These are phyloP conservation scores for Sugiyamaella xylanicola DNA, from an alignment of 1,139 yeast species.

Conservation along the genomic window DNA sequence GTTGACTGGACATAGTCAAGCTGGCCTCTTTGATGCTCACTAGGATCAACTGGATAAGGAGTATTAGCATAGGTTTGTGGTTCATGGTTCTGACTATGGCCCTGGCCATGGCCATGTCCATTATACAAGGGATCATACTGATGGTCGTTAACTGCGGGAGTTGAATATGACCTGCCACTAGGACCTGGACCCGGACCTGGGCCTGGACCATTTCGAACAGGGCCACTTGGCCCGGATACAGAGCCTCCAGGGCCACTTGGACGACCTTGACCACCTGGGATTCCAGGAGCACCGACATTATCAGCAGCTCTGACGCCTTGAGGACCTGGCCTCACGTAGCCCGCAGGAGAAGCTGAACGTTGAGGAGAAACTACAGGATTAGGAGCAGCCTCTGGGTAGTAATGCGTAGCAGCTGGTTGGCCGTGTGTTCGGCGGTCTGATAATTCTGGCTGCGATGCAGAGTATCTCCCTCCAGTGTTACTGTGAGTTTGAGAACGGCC, in stretches of 20 bases:
- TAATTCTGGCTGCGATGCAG: slow-evolving; percentile 30
- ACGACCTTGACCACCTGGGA: too few relatives aligned
- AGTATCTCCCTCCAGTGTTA: background rate
- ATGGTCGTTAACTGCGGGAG: slow-evolving; percentile 24
- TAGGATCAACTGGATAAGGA: background rate
- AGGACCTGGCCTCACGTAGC: slow-evolving; percentile 9
- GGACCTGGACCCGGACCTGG: slow-evolving; percentile 15
- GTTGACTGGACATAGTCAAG: slow-evolving; percentile 6
- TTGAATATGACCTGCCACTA: slow-evolving; percentile 20
- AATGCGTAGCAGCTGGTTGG: slow-evolving; percentile 17
- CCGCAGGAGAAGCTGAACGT: slow-evolving; percentile 24
- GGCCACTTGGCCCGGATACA: too few relatives aligned
- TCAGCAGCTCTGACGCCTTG: too few relatives aligned
- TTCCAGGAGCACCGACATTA: too few relatives aligned
- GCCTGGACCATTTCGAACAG: too few relatives aligned
- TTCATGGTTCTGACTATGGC: background rate
- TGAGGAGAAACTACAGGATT: slow-evolving; percentile 17
- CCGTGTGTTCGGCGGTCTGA: slow-evolving; percentile 24
- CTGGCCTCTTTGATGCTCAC: background rate
- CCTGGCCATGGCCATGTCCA: slow-evolving; percentile 2
- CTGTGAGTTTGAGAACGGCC: slow-evolving; percentile 8
- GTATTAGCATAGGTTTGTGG: background rate
- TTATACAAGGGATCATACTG: slow-evolving; percentile 4
- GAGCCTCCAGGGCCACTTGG: slow-evolving; percentile 4
- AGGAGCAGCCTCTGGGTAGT: slow-evolving; percentile 16